A percentile compares a stretch with the other conserved stretches of the same genome.
Evolutionary conservation across 2,329 filamentous ascomycete species (phyloP).

Genomic region (Penicillium hesseltinei): DNA sequence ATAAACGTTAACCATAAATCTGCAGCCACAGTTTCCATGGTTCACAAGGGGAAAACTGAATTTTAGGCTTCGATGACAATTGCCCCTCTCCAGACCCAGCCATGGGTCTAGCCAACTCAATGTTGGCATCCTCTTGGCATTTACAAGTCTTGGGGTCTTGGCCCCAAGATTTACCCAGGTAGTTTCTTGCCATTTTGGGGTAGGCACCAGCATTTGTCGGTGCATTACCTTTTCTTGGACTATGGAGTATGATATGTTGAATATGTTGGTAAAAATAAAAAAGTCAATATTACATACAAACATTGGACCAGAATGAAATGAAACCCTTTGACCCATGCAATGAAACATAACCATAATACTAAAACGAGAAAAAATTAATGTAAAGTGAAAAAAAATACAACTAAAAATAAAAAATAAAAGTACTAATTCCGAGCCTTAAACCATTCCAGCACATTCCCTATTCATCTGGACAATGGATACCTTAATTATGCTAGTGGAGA

Average conservation of each 20-base stretch:
- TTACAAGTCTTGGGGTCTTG: conserved; percentile 17
- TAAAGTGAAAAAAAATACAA: not conserved
- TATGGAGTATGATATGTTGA: not conserved
- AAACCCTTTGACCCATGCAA: conserved; percentile 1
- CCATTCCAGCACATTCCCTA: conserved; percentile 11
- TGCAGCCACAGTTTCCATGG: conserved; percentile 14
- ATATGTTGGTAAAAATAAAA: not conserved
- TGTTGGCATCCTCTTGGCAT: conserved; percentile 17
- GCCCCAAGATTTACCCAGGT: conserved; percentile 2
- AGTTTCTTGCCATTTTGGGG: not conserved
- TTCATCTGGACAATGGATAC: conserved; percentile 19
- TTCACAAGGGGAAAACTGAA: conserved; percentile 9
- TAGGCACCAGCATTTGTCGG: conserved; percentile 14
- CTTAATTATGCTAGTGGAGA: conserved; percentile 39
- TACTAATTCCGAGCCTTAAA: not conserved
- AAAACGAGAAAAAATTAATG: not conserved
- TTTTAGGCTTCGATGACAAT: conserved; percentile 26
- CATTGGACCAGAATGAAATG: not conserved
- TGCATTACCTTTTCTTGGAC: not conserved
- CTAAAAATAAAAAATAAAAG: not conserved
- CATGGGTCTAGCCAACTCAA: conserved; percentile 4
- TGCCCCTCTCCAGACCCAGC: not conserved
- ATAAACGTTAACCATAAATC: conserved; percentile 8
- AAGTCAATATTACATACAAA: not conserved
- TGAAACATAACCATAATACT: conserved; percentile 1